Evolutionary conservation across 2,329 filamentous ascomycete genomes (phyloP).

Genomic region (Botrytis paeoniae): DNA sequence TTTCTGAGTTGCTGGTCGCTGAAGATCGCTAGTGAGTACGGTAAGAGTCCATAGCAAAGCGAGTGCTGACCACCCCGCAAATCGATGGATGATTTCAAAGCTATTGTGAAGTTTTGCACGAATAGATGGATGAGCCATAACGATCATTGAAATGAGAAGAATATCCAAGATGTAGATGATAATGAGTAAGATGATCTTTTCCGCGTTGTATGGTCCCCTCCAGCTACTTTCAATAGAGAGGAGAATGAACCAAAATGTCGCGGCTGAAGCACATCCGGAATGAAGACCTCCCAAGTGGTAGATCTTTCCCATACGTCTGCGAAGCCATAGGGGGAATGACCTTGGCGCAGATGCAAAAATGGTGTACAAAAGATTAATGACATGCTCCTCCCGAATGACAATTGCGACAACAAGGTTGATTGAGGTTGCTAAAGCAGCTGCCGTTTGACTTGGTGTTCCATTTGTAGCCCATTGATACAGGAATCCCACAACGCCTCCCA

Average conservation of each 20-base stretch:
- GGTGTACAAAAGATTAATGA: conserved; percentile 51
- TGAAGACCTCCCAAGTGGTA: conserved; percentile 55
- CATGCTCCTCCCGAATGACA: conserved; percentile 51
- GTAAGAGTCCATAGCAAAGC: conserved; percentile 63
- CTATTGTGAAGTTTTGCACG: conserved; percentile 62
- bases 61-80: conserved; percentile 67
- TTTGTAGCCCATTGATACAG: conserved; percentile 25
- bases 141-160: conserved; percentile 58
- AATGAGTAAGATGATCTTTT: conserved; percentile 43
- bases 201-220: conserved; percentile 39
- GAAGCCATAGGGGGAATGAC: conserved; percentile 47
- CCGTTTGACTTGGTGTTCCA: conserved; percentile 4
- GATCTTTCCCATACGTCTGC: conserved; percentile 47
- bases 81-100: conserved; percentile 71
- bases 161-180: conserved; percentile 57
- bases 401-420: conserved; percentile 44
- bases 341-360: conserved; percentile 46
- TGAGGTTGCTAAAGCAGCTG: conserved; percentile 20
- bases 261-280: conserved; percentile 48
- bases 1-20: conserved; percentile 37
- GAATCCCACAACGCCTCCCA: conserved; percentile 41
- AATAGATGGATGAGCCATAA: conserved; percentile 61
- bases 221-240: conserved; percentile 39
- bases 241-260: conserved; percentile 47
- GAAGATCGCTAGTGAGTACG: conserved; percentile 51